Conservation (phyloP, 2,329 filamentous ascomycete species). For the Fusarium nanum region DNA sequence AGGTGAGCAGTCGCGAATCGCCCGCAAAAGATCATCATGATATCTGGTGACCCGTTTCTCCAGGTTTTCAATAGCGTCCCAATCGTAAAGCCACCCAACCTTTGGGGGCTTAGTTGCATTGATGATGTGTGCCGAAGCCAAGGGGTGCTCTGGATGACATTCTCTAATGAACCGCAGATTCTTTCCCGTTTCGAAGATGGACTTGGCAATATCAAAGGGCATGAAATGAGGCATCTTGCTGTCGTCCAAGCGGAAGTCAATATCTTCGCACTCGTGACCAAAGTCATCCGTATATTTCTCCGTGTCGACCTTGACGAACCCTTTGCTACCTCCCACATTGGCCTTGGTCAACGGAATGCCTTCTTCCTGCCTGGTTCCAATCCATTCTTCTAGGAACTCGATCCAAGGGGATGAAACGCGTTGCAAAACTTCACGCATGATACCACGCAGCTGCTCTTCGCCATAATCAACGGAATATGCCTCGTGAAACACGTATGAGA, state of each 20-base stretch:
- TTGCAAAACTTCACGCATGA: slow-evolving; percentile 75
- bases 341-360: slow-evolving; percentile 65
- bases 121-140: slow-evolving; percentile 66
- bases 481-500: slow-evolving; percentile 71
- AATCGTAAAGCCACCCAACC: slow-evolving; percentile 77
- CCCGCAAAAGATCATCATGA: slow-evolving; percentile 45
- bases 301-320: slow-evolving; percentile 70
- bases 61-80: slow-evolving; percentile 74
- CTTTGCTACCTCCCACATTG: slow-evolving; percentile 58
- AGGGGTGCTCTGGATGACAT: slow-evolving; percentile 77
- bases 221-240: slow-evolving; percentile 78
- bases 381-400: slow-evolving; percentile 77
- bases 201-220: slow-evolving; percentile 72
- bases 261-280: slow-evolving; percentile 66
- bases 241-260: slow-evolving; percentile 72
- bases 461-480: slow-evolving; percentile 73
- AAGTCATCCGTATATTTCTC: slow-evolving; percentile 68
- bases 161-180: slow-evolving; percentile 78
- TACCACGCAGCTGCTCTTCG: slow-evolving; percentile 68
- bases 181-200: slow-evolving; percentile 82
- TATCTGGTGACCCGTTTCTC: slow-evolving; percentile 66
- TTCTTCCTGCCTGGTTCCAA: slow-evolving; percentile 72
- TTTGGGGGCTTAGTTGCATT: slow-evolving; percentile 63
- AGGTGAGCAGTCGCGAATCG: slow-evolving; percentile 27
- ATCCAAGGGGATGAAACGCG: slow-evolving; percentile 74